These are phyloP conservation scores for Kuraishia molischiana DNA, from an alignment of 805 yeast genomes.

Conservation along the genomic window DNA sequence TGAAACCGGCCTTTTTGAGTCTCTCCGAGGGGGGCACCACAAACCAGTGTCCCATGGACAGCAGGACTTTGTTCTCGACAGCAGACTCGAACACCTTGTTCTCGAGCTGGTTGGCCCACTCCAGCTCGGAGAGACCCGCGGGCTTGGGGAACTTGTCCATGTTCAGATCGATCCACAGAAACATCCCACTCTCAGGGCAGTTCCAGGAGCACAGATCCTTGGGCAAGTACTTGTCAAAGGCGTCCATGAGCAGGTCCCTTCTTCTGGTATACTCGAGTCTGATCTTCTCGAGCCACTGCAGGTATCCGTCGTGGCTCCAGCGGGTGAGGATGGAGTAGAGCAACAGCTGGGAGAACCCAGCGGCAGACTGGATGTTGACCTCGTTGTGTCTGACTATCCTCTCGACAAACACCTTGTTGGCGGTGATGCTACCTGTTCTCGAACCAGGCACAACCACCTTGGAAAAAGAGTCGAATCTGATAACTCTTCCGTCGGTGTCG, in stretches of 20 bases:
- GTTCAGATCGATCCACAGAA: conserved; percentile 30
- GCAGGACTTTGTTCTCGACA: conserved; percentile 14
- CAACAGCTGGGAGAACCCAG: conserved; percentile 63
- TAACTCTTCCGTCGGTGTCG: conserved; percentile 70
- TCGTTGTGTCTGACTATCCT: conserved; percentile 51
- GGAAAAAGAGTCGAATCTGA: conserved; percentile 71
- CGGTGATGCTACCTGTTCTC: conserved; percentile 66
- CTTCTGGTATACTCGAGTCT: conserved; percentile 54
- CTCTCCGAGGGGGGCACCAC: conserved; percentile 12
- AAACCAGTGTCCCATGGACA: conserved; percentile 25
- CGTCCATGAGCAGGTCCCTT: conserved; percentile 48
- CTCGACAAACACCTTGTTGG: conserved; percentile 44
- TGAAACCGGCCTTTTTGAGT: conserved; percentile 14
- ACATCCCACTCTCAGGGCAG: conserved; percentile 36
- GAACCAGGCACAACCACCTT: conserved; percentile 74
- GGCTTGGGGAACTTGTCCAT: conserved; percentile 26
- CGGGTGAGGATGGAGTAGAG: conserved; percentile 46
- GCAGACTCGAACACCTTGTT: conserved; percentile 13
- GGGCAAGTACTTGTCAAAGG: conserved; percentile 38
- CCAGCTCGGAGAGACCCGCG: conserved; percentile 25
- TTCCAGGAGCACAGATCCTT: conserved; percentile 29
- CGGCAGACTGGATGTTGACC: conserved; percentile 61
- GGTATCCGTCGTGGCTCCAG: conserved; percentile 69
- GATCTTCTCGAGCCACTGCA: conserved; percentile 60
- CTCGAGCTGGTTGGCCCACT: conserved; percentile 22